Evolutionary conservation across 148 eudicot genomes (phyloP).

Genomic region (Rhododendron ferrugineum): DNA sequence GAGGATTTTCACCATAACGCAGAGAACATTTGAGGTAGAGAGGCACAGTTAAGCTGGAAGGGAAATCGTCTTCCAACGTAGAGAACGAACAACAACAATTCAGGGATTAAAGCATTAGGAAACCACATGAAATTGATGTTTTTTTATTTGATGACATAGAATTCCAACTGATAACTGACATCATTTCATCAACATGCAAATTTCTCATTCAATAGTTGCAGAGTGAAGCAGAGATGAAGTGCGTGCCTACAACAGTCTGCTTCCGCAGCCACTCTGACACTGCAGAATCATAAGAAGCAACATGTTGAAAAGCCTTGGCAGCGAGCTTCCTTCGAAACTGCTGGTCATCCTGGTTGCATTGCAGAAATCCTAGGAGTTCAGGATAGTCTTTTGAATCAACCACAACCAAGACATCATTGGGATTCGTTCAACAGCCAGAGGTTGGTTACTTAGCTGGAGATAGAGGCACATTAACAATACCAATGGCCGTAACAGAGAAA

Average conservation of each 20-base stretch:
- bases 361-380: slow-evolving; percentile 54
- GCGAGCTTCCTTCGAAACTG: slow-evolving; percentile 72
- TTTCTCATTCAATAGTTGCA: background rate
- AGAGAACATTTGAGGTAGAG: slow-evolving; percentile 65
- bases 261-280: slow-evolving; percentile 98
- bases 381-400: slow-evolving; percentile 88
- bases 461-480: background rate
- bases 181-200: background rate
- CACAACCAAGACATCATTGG: slow-evolving; percentile 88
- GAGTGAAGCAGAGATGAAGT: background rate
- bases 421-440: slow-evolving; percentile 47
- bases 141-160: background rate
- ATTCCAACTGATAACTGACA: background rate
- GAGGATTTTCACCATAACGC: slow-evolving; percentile 99
- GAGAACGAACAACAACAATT: background rate
- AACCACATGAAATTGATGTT: background rate
- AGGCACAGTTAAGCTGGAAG: slow-evolving; percentile 73
- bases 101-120: background rate
- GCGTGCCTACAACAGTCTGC: slow-evolving; percentile 71
- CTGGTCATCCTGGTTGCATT: slow-evolving; percentile 47
- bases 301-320: slow-evolving; percentile 91
- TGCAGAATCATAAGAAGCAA: slow-evolving; percentile 95
- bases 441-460: background rate
- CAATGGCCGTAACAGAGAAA: background rate
- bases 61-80: slow-evolving; percentile 59